phyloP scores from a whole-genome alignment of 2,329 filamentous ascomycete species.

The Blastomyces percursus region DNA sequence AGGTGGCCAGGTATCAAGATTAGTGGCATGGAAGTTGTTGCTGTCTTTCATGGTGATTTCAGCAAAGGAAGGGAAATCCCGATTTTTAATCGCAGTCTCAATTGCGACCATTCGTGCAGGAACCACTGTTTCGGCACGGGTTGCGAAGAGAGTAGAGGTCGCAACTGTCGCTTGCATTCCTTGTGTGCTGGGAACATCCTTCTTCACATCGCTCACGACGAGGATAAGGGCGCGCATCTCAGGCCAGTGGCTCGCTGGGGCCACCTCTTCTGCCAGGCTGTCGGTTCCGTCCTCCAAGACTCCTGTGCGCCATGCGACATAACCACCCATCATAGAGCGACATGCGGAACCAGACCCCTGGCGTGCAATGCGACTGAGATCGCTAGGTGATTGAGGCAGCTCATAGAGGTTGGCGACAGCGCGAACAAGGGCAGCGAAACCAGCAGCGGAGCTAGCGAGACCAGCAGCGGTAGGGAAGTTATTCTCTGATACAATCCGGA shows the following conservation, averaged over 20 bases:
- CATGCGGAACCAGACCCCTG: constrained; percentile 95
- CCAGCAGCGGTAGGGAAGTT: constrained; percentile 98
- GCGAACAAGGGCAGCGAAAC: constrained; percentile 58
- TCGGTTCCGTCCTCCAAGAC: constrained; percentile 66
- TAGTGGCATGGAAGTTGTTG: constrained; percentile 93
- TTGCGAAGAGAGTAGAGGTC: constrained; percentile 76
- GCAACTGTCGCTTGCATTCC: constrained; percentile 97
- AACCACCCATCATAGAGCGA: constrained; percentile 84
- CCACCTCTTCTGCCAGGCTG: constrained; percentile 78
- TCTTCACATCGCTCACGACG: constrained; percentile 87
- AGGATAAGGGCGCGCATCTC: constrained; percentile 87
- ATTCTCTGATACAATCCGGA: constrained; percentile 89
- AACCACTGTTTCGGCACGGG: constrained; percentile 64
- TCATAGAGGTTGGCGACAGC: constrained; percentile 84
- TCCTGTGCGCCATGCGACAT: constrained; percentile 89
- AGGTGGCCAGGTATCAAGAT: constrained; percentile 87
- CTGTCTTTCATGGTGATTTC: constrained; percentile 92
- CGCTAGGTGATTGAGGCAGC: constrained; percentile 66
- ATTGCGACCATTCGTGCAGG: constrained; percentile 74
- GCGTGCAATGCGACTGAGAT: constrained; percentile 78
- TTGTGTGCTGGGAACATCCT: constrained; percentile 81
- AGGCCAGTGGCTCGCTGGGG: constrained; percentile 84
- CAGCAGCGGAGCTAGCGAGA: constrained; percentile 56
- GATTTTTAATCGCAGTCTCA: constrained; percentile 65
- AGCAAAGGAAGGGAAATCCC: constrained; percentile 78